A percentile compares a stretch with the other conserved stretches of the same genome.
Evolutionary conservation across 352 stramenopile genomes (phyloP).

Genomic region (Phytophthora litchii): DNA sequence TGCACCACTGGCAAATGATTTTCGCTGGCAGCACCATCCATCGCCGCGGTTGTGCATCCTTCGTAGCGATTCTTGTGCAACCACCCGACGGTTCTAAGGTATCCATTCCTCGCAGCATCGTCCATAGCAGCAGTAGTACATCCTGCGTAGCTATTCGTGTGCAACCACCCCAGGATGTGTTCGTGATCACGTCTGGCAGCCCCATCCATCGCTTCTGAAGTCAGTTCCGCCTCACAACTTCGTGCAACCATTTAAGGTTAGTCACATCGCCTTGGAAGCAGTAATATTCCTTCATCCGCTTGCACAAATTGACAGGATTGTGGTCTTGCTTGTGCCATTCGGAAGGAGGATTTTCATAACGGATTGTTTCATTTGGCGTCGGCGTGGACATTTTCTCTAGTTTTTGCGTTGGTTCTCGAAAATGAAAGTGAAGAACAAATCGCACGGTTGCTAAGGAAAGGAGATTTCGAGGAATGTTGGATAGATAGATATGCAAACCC

Average conservation of each 20-base stretch:
- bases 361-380: not conserved
- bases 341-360: not conserved
- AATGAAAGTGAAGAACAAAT: conserved; percentile 9
- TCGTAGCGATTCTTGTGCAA: no score
- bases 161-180: conserved; percentile 14
- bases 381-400: not conserved
- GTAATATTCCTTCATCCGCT: conserved; percentile 10
- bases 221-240: conserved; percentile 8
- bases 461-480: no score
- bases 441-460: no score
- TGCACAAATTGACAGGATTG: not conserved
- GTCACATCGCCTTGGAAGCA: conserved; percentile 7
- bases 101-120: conserved; percentile 16
- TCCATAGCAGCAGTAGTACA: conserved; percentile 19
- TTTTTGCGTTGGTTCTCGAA: not conserved
- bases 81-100: conserved; percentile 19
- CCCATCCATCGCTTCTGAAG: conserved; percentile 3
- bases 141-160: conserved; percentile 5
- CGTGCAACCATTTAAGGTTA: conserved; percentile 3
- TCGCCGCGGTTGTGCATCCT: no score
- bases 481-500: no score
- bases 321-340: conserved; percentile 7
- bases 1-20: no score
- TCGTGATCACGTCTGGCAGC: conserved; percentile 4
- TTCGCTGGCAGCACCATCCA: no score